These are phyloP conservation scores for Scheffersomyces lignosus DNA, from an alignment of 805 yeast species.

Conservation along the genomic window DNA sequence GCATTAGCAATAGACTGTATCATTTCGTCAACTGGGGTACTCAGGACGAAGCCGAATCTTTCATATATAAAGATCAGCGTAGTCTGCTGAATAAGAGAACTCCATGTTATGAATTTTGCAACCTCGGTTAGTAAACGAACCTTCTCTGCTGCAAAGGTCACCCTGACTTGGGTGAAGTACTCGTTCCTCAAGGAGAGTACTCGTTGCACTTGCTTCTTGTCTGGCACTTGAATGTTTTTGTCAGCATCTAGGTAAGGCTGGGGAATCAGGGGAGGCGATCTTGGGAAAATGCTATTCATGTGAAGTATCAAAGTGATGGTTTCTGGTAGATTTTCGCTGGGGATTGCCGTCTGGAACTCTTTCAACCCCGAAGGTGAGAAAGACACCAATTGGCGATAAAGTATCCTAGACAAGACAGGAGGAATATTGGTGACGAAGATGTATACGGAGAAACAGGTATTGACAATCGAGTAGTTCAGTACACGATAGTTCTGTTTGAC, in stretches of 20 bases:
- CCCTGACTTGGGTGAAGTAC: slow-evolving; percentile 36
- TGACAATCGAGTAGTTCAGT: neutral
- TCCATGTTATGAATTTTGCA: slow-evolving; percentile 31
- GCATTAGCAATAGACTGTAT: slow-evolving; percentile 15
- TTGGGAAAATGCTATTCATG: slow-evolving; percentile 22
- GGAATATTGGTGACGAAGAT: neutral
- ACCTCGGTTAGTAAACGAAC: slow-evolving; percentile 37
- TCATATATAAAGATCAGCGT: slow-evolving; percentile 22
- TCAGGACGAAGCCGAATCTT: slow-evolving; percentile 15
- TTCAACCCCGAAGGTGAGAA: neutral
- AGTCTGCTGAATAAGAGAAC: slow-evolving; percentile 19
- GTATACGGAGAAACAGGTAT: neutral
- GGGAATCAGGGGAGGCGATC: slow-evolving; percentile 45
- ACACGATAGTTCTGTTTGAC: neutral
- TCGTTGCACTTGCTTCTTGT: slow-evolving; percentile 29
- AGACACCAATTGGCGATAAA: neutral
- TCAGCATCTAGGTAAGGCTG: slow-evolving; percentile 44
- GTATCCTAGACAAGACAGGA: neutral
- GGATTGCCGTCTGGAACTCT: neutral
- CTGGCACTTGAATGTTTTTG: slow-evolving; percentile 39
- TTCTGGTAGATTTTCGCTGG: neutral
- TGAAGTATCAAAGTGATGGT: slow-evolving; percentile 30
- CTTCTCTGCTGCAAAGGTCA: slow-evolving; percentile 43
- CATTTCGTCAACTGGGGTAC: slow-evolving; percentile 12
- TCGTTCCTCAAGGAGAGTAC: slow-evolving; percentile 35